Percentiles rank a stretch among this genome's conserved stretches.
These are phyloP conservation scores for Hortaea werneckii DNA, from an alignment of 2,329 filamentous ascomycete genomes.

Conservation along the genomic window DNA sequence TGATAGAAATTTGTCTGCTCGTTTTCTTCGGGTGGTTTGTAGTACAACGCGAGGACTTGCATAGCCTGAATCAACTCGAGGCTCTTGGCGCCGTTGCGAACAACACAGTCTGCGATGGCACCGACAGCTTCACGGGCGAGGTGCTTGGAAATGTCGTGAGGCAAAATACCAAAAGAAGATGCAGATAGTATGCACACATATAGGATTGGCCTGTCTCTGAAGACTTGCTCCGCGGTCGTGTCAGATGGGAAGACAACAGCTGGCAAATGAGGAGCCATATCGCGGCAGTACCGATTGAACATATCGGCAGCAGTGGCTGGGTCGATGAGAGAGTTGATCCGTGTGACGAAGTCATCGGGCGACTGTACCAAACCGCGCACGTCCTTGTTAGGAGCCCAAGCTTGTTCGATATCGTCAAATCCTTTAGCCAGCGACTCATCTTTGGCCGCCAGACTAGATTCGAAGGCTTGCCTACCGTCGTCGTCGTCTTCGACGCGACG, in stretches of 20 bases:
- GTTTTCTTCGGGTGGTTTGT: conserved; percentile 70
- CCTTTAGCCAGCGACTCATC: conserved; percentile 1
- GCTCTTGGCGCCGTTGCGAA: conserved; percentile 68
- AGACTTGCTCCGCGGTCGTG: conserved; percentile 44
- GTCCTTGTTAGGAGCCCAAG: conserved; percentile 12
- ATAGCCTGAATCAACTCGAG: conserved; percentile 75
- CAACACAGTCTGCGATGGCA: conserved; percentile 61
- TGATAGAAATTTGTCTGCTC: conserved; percentile 88
- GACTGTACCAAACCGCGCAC: conserved; percentile 15
- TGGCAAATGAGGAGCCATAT: conserved; percentile 47
- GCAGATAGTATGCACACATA: conserved; percentile 49
- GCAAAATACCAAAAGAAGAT: conserved; percentile 41
- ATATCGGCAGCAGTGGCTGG: conserved; percentile 43
- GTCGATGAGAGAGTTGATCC: conserved; percentile 40
- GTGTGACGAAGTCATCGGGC: conserved; percentile 19
- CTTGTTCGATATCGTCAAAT: conserved; percentile 6
- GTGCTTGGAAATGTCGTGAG: conserved; percentile 47
- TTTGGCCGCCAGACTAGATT: background rate
- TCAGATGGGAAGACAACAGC: conserved; percentile 47
- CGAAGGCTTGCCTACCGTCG: background rate
- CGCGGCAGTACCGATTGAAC: conserved; percentile 46
- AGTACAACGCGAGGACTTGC: conserved; percentile 69
- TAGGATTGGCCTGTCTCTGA: conserved; percentile 48
- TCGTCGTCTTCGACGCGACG: conserved; percentile 13
- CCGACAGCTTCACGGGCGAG: conserved; percentile 62